Conservation (phyloP, 345 rosid species). For the Atalantia buxifolia region DNA sequence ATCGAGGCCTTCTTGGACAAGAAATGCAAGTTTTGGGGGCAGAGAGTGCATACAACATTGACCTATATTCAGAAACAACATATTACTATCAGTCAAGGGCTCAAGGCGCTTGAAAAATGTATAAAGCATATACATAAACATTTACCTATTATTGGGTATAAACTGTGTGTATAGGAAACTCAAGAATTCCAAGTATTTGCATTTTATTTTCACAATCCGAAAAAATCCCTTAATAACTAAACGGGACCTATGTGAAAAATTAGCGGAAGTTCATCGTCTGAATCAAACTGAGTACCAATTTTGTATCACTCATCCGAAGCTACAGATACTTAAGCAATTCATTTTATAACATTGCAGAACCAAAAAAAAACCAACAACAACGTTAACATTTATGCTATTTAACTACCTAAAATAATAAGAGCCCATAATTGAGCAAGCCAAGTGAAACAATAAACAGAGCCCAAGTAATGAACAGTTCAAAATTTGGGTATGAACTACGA, state of each 20-base stretch:
- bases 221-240: not conserved
- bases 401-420: not conserved
- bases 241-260: not conserved
- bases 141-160: not conserved
- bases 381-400: not conserved
- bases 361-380: not conserved
- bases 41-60: conserved; percentile 63
- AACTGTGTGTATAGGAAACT: not conserved
- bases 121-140: not conserved
- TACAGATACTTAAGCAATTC: not conserved
- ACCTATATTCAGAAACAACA: conserved; percentile 28
- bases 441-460: not conserved
- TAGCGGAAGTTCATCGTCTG: not conserved
- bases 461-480: not conserved
- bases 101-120: not conserved
- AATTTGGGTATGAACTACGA: not conserved
- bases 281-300: not conserved
- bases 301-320: not conserved
- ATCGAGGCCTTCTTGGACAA: conserved; percentile 26
- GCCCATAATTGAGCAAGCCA: not conserved
- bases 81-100: not conserved
- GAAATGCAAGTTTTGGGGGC: conserved; percentile 41
- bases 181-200: not conserved
- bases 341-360: not conserved
- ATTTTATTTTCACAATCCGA: not conserved